Evolutionary conservation across 148 eudicot species (phyloP), one percentile per base, ranked within the genome.

Genomic region (Amaranthus palmeri): DNA sequence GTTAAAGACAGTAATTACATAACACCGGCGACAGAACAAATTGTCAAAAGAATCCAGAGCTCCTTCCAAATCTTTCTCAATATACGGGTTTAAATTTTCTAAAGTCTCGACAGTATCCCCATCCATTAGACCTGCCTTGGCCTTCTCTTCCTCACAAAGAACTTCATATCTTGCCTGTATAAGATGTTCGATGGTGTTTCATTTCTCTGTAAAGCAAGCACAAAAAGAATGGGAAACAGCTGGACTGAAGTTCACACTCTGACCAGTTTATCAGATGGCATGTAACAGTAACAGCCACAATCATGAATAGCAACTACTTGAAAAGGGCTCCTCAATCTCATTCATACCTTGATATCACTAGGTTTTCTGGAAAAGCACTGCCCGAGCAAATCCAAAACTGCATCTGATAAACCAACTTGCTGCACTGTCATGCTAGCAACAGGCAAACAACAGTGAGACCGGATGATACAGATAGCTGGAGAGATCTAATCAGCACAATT

Each of bases 1-100:
- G 77, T 46, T 72, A 13, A 72, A 18, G 54, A 40, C 41, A 67
- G 63, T 74, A 63, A 83, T 86, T 87, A 96, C 99, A 81, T 86
- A 84, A 78, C 99, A 96, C 70, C 99, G 92, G 10, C 99, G 93
- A 72, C 99, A 96, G 76, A 90, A 96, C 66, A 96, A 73, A 70
- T 92, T 96, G 82, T 96, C 99, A 74, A 96, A 90, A 51, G 99
- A 96, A 83, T 96, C 99, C 79, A 96, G 77, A 80, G 96, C 97
- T 57, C 89, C 92, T 61, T 92, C 97, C 78, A 96, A 88, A 86
- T 92, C 92, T 77, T 92, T 96, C 67, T 92, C 91, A 74, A 88
- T 82, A 70, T 87, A 81, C 18, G 90, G 85, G 74, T 87, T 85
- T 61, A 73, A 76, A 72, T 61, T 78, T 64, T 75, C 80, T 61